These are phyloP conservation scores for Parsonsia alboflavescens DNA, from an alignment of 257 asterid species.

Conservation along the genomic window DNA sequence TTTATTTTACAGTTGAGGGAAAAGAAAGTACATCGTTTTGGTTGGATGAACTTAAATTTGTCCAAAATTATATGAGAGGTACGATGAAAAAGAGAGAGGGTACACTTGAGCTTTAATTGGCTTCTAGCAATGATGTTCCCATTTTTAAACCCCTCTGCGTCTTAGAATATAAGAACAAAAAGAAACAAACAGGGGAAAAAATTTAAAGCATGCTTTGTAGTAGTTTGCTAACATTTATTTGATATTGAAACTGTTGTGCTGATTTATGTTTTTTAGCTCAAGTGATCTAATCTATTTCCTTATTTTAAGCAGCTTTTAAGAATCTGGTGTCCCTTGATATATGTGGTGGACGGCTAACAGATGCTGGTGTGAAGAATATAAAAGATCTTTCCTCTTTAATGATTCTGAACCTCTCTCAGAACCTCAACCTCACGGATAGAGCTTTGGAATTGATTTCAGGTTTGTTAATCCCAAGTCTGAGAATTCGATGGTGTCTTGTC, in stretches of 20 bases:
- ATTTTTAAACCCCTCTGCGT: background rate
- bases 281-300: background rate
- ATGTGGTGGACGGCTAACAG: conserved; percentile 90
- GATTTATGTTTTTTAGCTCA: background rate
- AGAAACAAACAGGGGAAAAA: background rate
- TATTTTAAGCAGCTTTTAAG: conserved; percentile 55
- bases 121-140: background rate
- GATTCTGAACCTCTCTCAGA: conserved; percentile 79
- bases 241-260: too few relatives aligned
- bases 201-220: background rate
- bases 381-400: conserved; percentile 69
- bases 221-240: background rate
- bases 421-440: conserved; percentile 62
- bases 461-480: conserved; percentile 14
- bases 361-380: conserved; percentile 83
- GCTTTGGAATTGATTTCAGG: conserved; percentile 83
- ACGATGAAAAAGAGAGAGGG: background rate
- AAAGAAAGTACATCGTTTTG: background rate
- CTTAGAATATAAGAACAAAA: too few relatives aligned
- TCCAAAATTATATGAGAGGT: background rate
- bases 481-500: too few relatives aligned
- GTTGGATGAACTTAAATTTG: background rate
- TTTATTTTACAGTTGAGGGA: background rate
- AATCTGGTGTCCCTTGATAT: conserved; percentile 78
- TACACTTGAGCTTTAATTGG: background rate